These are phyloP conservation scores for Ophiostoma sp. DNA, from an alignment of 2,329 filamentous ascomycete genomes.

Conservation along the genomic window DNA sequence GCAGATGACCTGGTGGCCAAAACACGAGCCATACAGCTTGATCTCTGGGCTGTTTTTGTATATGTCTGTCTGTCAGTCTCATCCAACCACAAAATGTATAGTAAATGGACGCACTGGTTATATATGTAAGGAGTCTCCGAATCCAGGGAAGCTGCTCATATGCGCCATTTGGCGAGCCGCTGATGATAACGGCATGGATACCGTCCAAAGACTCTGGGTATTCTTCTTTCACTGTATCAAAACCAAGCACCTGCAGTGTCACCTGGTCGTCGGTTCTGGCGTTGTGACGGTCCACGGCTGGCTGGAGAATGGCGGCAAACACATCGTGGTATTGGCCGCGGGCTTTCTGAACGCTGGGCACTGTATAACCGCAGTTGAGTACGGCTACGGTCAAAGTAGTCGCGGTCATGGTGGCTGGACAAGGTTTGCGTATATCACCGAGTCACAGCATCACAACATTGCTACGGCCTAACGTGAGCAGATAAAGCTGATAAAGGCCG, in stretches of 20 bases:
- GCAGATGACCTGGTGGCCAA: constrained; percentile 40
- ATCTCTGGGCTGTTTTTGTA: constrained; percentile 31
- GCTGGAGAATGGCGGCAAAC: constrained; percentile 8
- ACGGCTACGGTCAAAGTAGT: constrained; percentile 10
- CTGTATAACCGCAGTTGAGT: constrained; percentile 20
- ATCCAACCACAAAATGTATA: too few relatives aligned
- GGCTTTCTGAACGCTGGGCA: constrained; percentile 7
- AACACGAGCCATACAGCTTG: constrained; percentile 41
- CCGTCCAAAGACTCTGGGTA: constrained; percentile 33
- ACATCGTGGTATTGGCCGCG: constrained; percentile 19
- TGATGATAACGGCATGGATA: constrained; percentile 37
- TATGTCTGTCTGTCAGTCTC: constrained; percentile 17
- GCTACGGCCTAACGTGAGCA: not conserved
- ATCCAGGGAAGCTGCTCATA: constrained; percentile 32
- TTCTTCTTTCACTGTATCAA: constrained; percentile 7
- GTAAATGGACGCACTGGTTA: constrained; percentile 21
- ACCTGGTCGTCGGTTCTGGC: not conserved
- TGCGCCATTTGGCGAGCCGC: constrained; percentile 35
- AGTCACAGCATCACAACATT: not conserved
- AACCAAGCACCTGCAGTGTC: not conserved
- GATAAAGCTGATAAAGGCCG: not conserved
- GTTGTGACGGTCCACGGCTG: constrained; percentile 10
- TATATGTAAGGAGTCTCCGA: constrained; percentile 25
- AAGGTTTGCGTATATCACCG: not conserved
- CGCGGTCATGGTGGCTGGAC: not conserved